These are phyloP conservation scores for Eucalyptus fibrosa DNA, from an alignment of 345 rosid species.

Conservation along the genomic window DNA sequence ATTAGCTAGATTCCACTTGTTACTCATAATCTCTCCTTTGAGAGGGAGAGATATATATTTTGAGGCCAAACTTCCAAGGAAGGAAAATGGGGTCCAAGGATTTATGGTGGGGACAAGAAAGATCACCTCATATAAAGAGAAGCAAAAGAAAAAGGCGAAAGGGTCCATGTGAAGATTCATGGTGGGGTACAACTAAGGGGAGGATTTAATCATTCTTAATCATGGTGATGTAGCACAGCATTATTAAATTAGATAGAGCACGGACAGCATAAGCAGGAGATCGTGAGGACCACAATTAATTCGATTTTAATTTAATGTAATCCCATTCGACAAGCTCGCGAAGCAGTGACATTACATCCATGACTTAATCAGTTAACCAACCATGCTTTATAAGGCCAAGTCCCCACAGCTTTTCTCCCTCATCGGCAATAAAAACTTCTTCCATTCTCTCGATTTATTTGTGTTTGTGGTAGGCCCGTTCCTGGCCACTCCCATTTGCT, in stretches of 20 bases:
- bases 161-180: constrained; percentile 6
- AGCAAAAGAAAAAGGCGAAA: background rate
- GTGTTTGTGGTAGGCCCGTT: constrained; percentile 34
- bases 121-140: background rate
- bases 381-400: constrained; percentile 55
- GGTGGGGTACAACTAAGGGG: constrained; percentile 4
- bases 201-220: background rate
- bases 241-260: background rate
- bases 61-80: background rate
- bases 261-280: background rate
- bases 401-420: background rate
- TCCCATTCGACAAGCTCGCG: background rate
- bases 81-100: constrained; percentile 3
- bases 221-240: background rate
- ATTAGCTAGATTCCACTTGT: too few relatives aligned
- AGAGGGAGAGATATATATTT: background rate
- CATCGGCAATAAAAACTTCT: background rate
- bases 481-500: constrained; percentile 43
- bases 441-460: background rate
- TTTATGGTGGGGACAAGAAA: background rate
- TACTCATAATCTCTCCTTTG: too few relatives aligned
- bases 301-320: background rate
- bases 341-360: constrained; percentile 58
- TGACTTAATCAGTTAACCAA: constrained; percentile 79
- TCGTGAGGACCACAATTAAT: background rate